Evolutionary conservation across 805 yeast species (phyloP).

Genomic region (Danielia reshetovae): DNA sequence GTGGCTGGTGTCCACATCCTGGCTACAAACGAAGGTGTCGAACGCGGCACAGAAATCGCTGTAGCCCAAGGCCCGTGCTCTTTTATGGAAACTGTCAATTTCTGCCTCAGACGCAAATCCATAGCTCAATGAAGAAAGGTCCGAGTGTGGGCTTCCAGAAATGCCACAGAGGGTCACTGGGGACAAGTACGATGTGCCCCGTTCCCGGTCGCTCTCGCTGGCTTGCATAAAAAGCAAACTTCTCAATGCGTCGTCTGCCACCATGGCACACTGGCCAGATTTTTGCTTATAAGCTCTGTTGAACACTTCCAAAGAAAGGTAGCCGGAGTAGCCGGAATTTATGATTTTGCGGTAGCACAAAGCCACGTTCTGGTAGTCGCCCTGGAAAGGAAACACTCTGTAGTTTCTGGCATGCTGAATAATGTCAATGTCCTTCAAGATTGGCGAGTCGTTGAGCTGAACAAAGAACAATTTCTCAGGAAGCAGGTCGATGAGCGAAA

Average conservation of each 20-base stretch:
- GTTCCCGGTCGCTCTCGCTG: background rate
- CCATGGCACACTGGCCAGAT: conserved; percentile 1
- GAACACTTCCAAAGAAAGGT: conserved; percentile 15
- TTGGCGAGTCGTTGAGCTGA: conserved; percentile 22
- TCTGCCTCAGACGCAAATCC: background rate
- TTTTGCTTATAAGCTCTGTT: conserved; percentile 9
- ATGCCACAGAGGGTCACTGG: background rate
- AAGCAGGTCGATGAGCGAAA: conserved; percentile 1
- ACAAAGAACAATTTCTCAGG: conserved; percentile 20
- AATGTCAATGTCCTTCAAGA: conserved; percentile 8
- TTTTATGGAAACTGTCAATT: background rate
- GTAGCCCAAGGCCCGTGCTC: background rate
- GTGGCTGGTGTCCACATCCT: background rate
- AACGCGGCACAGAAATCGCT: background rate
- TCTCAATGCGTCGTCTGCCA: conserved; percentile 15
- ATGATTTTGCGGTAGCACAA: conserved; percentile 3
- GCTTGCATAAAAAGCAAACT: conserved; percentile 12
- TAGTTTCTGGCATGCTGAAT: conserved; percentile 12
- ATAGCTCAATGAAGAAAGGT: background rate
- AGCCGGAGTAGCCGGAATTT: conserved; percentile 10
- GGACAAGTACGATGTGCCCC: background rate
- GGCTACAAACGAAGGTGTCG: background rate
- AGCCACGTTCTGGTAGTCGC: conserved; percentile 9
- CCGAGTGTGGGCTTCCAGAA: background rate
- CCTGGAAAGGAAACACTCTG: conserved; percentile 12